Conservation (phyloP, 768 basidiomycete species). For the Boletus reticuloceps region DNA sequence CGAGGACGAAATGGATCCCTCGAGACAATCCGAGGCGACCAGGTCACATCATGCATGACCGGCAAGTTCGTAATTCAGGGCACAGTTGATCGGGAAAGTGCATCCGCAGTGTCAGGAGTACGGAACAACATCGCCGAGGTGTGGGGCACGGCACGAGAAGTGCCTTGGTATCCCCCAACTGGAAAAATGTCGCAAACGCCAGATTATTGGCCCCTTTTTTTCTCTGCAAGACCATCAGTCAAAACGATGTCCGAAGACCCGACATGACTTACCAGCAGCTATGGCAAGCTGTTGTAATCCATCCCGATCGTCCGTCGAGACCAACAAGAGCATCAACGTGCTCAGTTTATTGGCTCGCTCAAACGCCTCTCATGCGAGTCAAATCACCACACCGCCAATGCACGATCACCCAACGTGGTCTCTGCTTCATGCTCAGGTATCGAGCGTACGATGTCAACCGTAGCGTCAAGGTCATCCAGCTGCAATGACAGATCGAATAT, state of each 20-base stretch:
- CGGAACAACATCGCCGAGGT: too few relatives aligned
- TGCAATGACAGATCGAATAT: conserved; percentile 90
- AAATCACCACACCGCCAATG: conserved; percentile 88
- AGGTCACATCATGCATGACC: too few relatives aligned
- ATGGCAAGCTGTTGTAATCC: conserved; percentile 64
- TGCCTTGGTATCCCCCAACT: conserved; percentile 74
- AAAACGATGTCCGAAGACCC: too few relatives aligned
- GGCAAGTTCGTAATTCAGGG: too few relatives aligned
- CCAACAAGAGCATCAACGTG: conserved; percentile 81
- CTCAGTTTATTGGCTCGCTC: conserved; percentile 81
- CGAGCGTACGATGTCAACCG: conserved; percentile 69
- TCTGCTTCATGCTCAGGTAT: conserved; percentile 73
- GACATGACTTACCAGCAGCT: conserved; percentile 51
- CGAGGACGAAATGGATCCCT: too few relatives aligned
- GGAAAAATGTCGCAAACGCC: conserved; percentile 84
- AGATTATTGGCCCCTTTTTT: conserved; percentile 87
- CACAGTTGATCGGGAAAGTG: too few relatives aligned
- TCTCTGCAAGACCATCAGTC: conserved; percentile 4
- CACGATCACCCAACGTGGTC: conserved; percentile 87
- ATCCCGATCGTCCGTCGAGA: conserved; percentile 74
- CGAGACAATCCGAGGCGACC: too few relatives aligned
- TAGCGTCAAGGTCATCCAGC: conserved; percentile 89
- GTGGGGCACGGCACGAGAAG: too few relatives aligned
- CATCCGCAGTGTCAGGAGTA: too few relatives aligned
- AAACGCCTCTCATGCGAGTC: conserved; percentile 89